Evolutionary conservation across 257 asterid species (phyloP), one percentile per base, ranked within the genome.

Genomic region (Hygrophila difformis): DNA sequence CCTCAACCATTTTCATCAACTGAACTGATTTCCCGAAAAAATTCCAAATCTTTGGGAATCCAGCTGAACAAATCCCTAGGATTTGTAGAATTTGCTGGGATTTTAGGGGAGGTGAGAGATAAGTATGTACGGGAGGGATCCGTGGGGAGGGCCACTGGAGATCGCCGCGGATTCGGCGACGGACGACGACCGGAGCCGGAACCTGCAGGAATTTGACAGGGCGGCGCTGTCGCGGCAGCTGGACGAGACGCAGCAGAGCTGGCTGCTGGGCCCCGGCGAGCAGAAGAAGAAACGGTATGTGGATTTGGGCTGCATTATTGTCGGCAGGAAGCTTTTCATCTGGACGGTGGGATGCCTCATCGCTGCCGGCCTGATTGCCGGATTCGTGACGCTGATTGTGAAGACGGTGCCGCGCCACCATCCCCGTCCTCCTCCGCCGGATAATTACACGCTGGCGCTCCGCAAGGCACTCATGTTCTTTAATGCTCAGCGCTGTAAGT

Each of bases 111-210:
- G 29, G 29, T 2, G 29, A 41, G 4, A 41, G 9, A 57, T 54
- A 40, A 75, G 69, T 15, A 88, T 89, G 96, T 89, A 69, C 69
- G 98, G 96, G 0, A 69, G 98, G 49, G 98, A 89, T 73, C 96
- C 96, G 20, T 89, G 98, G 98, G 98, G 98, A 0, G 98, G 98
- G 39, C 81, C 98, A 15, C 67, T 89, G 65, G 98, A 89, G 70
- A 89, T 89, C 49, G 93, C 93, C 11, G 82, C 87, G 1, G 98
- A 89, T 37, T 91, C 98, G 18, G 94, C 98, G 50, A 91, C 96
- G 29, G 98, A 89, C 59, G 98, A 89, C 50, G 98, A 89, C 34
- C 67, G 96, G 69, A 89, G 98, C 53, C 45, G 98, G 66, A 89
- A 89, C 47, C 45, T 89, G 53, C 84, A 78, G 49, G 96, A 85